Base-by-base conservation (phyloP, 441 rosid genomes). In the Populus trichocarpa region DNA sequence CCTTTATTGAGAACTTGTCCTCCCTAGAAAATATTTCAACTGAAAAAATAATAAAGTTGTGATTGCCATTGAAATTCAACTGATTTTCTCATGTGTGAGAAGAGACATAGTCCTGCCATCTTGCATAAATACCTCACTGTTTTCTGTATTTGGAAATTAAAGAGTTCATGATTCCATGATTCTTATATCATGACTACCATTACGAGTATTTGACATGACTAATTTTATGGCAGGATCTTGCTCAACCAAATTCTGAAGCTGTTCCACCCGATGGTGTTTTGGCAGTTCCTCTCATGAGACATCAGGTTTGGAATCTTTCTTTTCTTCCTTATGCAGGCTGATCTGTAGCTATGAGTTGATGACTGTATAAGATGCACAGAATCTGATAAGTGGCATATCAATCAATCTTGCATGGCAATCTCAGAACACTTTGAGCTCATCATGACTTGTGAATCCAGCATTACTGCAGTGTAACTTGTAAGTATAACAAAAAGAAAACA, bases 271-370 rank as follows among this genome's bases (percentile, higher is more conserved):
- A 91, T 32, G 99, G 97, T 83, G 77, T 84, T 85, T 59, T 96
- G 90, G 71, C 97, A 72, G 97, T 96, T 74, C 90, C 98, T 79
- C 98, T 96, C 71, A 68, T 96, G 85, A 89, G 92, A 83, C 99
- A 96, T 89, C 99, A 96, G 99, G 99, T 96, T 50, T 78, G 81
- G 61, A 75, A 74, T 69, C 66, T 78, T 75, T 67, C 57, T 69
- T 73, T 67, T 35, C 57, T 14, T 50, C 57, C 57, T 50, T 50
- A 50, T 50, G 57, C 57, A 14, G 57, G 57, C 57, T 50, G 57
- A 46, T 4, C 57, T 46, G 57, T 50, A 50, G 57, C 57, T 50
- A 50, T 50, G 57, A 50, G 20, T 50, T 50, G 57, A 50, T 50
- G 57, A 50, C 57, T 46, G 7, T 50, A 14, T 50, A 50, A 1